A percentile compares a stretch with the other conserved stretches of the same genome.
Conservation (phyloP, 805 yeast species). For the Lipomyces orientalis region DNA sequence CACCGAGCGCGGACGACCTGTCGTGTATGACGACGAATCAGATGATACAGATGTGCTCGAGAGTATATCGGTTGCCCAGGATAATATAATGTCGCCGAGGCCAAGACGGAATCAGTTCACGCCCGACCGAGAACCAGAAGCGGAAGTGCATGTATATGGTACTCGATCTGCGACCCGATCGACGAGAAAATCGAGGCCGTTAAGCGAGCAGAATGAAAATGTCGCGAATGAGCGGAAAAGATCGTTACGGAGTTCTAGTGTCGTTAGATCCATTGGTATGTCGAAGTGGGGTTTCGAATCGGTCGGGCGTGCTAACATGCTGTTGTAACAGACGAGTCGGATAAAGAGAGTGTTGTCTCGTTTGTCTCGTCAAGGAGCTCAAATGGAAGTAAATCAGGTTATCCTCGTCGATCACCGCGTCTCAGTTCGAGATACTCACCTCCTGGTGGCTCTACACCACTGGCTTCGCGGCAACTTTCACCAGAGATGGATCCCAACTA, state of each 20-base stretch:
- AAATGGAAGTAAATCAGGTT: background rate
- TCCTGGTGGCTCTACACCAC: background rate
- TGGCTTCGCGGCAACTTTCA: background rate
- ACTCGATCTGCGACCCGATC: constrained; percentile 11
- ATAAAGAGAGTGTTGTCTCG: background rate
- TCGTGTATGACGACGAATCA: constrained; percentile 7
- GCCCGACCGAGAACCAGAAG: background rate
- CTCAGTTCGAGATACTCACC: background rate
- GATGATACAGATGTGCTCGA: constrained; percentile 3
- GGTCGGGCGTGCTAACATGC: background rate
- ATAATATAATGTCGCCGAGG: constrained; percentile 1
- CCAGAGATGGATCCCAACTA: constrained; percentile 15
- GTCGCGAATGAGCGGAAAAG: constrained; percentile 11
- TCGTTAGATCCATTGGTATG: background rate
- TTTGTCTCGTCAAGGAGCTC: constrained; percentile 2
- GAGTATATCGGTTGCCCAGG: background rate
- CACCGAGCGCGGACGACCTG: background rate
- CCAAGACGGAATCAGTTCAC: constrained; percentile 1
- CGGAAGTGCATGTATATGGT: background rate
- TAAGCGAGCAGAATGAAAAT: constrained; percentile 9
- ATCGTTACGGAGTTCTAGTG: constrained; percentile 18
- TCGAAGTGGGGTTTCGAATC: background rate
- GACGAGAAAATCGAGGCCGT: constrained; percentile 1
- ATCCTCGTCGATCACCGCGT: constrained; percentile 1
- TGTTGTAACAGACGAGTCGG: background rate